Base-by-base conservation (phyloP, 257 asterid genomes). In the Solanum ahanhuiri region DNA sequence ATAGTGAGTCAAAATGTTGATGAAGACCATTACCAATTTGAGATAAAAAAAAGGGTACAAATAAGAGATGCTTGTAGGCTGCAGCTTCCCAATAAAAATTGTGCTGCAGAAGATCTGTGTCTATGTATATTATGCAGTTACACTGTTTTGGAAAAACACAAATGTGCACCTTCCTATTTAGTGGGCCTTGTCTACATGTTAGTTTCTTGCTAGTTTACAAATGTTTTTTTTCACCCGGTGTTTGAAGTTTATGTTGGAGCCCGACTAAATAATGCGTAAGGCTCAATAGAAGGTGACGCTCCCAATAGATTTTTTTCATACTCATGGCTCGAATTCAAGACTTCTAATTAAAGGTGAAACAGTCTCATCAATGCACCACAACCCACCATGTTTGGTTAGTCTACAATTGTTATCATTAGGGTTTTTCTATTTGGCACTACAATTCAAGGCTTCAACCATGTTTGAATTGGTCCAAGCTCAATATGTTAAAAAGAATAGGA, bases 321-420 rank as follows among this genome's bases (percentile, higher is more conserved):
- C 22, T 0, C 22, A 54, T 0, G 0, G 0, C 22, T 54, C 9
- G 0, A 54, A 54, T 0, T 3, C n/a, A 54, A 54, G n/a, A 17
- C 4, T 4, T 51, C 4, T 54, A 20, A 2, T 54, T 54, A 54
- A 54, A 54, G 3, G 0, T 54, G 63, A 45, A 54, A 17, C 4
- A 6, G 3, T 17, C 60, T 51, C n/a, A 54, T 54, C 1, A 54
- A 1, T 17, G n/a, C 0, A 17, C 4, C 63, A 17, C 22, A 17
- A 17, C 60, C 1, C 22, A 15, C 60, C 22, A 51, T 51, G 22
- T 51, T 48, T 51, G 22, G 60, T 54, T 54, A 17, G n/a, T 54
- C 4, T 43, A 28, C 66, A 9, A 15, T 63, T n/a, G 67, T 28
- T 79, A 79, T 25, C 23, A 28, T 48, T 33, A 43, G 67, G 84